Evolutionary conservation across 371 early-diverging fungal species (phyloP), one percentile per base, ranked within the genome.

Genomic region (Sporodiniella umbellata): DNA sequence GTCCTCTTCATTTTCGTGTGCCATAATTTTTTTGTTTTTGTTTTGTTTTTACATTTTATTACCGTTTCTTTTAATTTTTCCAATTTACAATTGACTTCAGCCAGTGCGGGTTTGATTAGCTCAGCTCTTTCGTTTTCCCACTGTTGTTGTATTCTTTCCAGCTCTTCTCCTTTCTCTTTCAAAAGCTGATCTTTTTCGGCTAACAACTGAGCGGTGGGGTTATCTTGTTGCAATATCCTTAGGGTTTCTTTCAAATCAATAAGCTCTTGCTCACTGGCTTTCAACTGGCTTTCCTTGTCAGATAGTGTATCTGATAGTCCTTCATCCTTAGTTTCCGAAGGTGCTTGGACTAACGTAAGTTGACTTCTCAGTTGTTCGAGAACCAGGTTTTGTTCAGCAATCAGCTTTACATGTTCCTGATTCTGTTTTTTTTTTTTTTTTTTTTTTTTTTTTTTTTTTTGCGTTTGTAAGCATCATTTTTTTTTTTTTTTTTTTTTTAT

Each of bases 21-120:
- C 10, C 30, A 4, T 28, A 10, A 7, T 28, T 10, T 39, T 11
- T 19, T 12, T 14, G 12, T 28, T 10, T 30, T 37, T 28, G 17
- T 26, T 24, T 25, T 17, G 42, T 37, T n/a, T 11, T 8, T 17
- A 33, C 24, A 19, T 12, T 17, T 30, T 31, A 58, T 65, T 62
- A 68, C 72, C 8, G 72, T 72, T 37, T 58, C 48, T 39, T 69
- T 68, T 17, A 73, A 48, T 30, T 66, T 60, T 28, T 70, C 66
- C 33, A 75, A 42, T 53, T 74, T 72, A 22, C 54, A 33, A 8
- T 61, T 61, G 4, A 67, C 64, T 59, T 64, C 66, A 8, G 64
- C 53, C 26, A 76, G 53, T 8, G 68, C 70, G 22, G 76, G 76
- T 43, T 64, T 72, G 26, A 63, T 50, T 3, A 62, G 39, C 45